phyloP scores from a whole-genome alignment of 164 flowering plant genomes.

The Dillenia suffruticosa region DNA sequence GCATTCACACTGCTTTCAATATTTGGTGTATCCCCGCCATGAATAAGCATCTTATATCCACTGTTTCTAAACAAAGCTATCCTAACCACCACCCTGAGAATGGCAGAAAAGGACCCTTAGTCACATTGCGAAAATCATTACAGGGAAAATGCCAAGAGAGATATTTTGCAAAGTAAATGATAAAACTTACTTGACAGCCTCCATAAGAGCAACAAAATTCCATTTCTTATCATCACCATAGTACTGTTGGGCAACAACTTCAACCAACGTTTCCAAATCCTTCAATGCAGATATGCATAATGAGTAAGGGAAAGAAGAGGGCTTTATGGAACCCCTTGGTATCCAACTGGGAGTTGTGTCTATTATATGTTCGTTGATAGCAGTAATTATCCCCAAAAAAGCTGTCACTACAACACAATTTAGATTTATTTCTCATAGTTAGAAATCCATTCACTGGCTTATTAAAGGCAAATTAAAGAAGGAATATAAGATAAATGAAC shows the following conservation, averaged over 20 bases:
- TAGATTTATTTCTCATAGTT: background rate
- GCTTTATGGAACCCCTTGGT: slow-evolving; percentile 23
- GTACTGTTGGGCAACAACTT: slow-evolving; percentile 78
- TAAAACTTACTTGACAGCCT: slow-evolving; percentile 70
- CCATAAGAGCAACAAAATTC: slow-evolving; percentile 78
- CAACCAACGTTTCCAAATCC: slow-evolving; percentile 89
- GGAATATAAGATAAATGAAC: background rate
- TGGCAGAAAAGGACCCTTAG: background rate
- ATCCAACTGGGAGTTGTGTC: slow-evolving; percentile 51
- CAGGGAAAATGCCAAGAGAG: background rate
- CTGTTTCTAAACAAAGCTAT: slow-evolving; percentile 65
- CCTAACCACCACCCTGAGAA: slow-evolving; percentile 66
- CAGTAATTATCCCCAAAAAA: slow-evolving; percentile 68
- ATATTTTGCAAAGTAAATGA: background rate
- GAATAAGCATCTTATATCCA: slow-evolving; percentile 91
- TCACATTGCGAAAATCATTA: background rate
- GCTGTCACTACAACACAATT: slow-evolving; percentile 62
- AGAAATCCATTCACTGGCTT: too few species aligned
- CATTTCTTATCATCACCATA: slow-evolving; percentile 89
- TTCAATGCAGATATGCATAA: slow-evolving; percentile 72
- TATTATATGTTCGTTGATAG: slow-evolving; percentile 81
- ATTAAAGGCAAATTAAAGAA: background rate
- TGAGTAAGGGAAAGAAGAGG: slow-evolving; percentile 59
- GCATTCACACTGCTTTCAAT: slow-evolving; percentile 20
- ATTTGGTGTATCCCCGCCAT: slow-evolving; percentile 73